These are phyloP conservation scores for Verticillium isaacii DNA, from an alignment of 2,329 filamentous ascomycete species.

Conservation along the genomic window DNA sequence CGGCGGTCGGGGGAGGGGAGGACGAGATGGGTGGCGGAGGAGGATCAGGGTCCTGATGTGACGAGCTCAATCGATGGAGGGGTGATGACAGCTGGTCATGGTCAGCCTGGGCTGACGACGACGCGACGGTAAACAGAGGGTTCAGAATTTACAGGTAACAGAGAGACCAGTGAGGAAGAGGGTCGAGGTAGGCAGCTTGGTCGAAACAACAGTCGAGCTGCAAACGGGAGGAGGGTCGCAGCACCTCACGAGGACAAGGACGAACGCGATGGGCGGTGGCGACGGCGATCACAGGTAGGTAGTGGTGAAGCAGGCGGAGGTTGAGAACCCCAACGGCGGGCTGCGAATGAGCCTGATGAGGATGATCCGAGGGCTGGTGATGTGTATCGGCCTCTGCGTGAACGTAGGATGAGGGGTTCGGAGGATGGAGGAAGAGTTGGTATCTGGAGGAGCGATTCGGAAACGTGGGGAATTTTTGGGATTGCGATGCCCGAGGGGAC, in stretches of 20 bases:
- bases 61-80: not conserved
- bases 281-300: not conserved
- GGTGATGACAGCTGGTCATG: not conserved
- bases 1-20: not conserved
- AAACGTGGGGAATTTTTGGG: not conserved
- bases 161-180: not conserved
- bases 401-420: not conserved
- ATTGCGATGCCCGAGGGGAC: not conserved
- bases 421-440: not conserved
- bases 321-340: not conserved
- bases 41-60: not conserved
- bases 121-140: not conserved
- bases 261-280: not conserved
- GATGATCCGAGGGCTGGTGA: not conserved
- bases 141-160: not conserved
- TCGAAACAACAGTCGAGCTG: not conserved
- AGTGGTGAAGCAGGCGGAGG: not conserved
- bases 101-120: not conserved
- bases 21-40: not conserved
- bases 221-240: not conserved
- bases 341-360: not conserved
- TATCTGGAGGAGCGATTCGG: not conserved
- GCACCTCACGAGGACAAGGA: not conserved
- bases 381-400: not conserved
- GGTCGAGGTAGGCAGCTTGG: not conserved